phyloP scores from a whole-genome alignment of 257 asterid species.

The Nicotiana tomentosiformis region DNA sequence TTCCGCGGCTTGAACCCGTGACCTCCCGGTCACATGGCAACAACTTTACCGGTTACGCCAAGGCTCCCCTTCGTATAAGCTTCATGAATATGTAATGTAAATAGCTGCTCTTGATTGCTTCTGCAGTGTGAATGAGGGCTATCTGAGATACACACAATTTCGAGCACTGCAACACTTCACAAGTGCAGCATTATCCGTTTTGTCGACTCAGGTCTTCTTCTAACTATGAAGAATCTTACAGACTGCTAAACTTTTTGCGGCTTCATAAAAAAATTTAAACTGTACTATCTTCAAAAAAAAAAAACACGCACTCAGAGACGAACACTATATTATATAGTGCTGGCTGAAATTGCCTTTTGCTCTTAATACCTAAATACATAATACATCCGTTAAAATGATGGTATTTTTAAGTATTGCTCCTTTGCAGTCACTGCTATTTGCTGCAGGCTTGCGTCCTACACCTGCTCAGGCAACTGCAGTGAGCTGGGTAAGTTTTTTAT shows the following conservation, averaged over 20 bases:
- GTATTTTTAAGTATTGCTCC: slow-evolving; percentile 38
- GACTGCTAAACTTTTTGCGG: background rate
- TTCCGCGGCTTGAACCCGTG: too few species aligned
- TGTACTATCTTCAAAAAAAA: background rate
- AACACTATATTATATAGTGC: background rate
- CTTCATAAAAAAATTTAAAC: background rate
- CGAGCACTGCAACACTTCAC: slow-evolving; percentile 94
- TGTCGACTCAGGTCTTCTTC: slow-evolving; percentile 93
- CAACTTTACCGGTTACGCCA: too few species aligned
- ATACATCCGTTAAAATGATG: slow-evolving; percentile 10
- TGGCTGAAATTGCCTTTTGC: background rate
- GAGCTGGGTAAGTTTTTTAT: slow-evolving; percentile 69
- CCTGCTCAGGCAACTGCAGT: slow-evolving; percentile 99
- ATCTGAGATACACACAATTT: slow-evolving; percentile 87
- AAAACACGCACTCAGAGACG: background rate
- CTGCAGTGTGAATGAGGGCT: slow-evolving; percentile 92
- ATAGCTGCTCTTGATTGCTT: slow-evolving; percentile 4
- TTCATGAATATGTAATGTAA: background rate
- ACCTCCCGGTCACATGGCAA: too few species aligned
- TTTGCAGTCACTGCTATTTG: slow-evolving; percentile 89
- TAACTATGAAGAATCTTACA: slow-evolving; percentile 8
- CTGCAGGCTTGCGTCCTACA: slow-evolving; percentile 99
- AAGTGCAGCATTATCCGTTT: slow-evolving; percentile 85
- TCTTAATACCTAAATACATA: background rate
- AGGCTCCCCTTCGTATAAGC: background rate